Conservation (phyloP, 345 rosid species). For the Citropsis articulata region DNA sequence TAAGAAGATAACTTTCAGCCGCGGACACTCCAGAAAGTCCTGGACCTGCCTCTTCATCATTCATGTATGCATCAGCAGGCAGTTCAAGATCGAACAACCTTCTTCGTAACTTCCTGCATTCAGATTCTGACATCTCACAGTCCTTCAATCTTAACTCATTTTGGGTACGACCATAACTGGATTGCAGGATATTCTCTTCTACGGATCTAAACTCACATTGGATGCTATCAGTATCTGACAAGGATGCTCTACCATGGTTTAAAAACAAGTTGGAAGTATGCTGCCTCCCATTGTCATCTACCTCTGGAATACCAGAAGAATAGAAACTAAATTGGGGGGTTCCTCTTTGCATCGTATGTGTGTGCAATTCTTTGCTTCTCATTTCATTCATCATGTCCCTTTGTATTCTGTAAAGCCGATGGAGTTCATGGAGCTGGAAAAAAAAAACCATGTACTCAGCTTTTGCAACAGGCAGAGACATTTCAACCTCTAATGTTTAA, state of each 20-base stretch:
- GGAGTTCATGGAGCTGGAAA: constrained; percentile 63
- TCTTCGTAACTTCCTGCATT: constrained; percentile 35
- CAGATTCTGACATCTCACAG: constrained; percentile 31
- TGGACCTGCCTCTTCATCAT: constrained; percentile 35
- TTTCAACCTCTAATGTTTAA: too few species aligned
- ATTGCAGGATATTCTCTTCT: constrained; percentile 37
- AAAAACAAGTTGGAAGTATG: constrained; percentile 11
- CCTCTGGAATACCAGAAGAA: constrained; percentile 18
- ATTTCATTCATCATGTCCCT: constrained; percentile 72
- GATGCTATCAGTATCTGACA: constrained; percentile 38
- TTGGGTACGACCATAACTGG: constrained; percentile 27
- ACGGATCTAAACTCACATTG: constrained; percentile 32
- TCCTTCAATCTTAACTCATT: constrained; percentile 31
- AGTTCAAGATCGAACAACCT: constrained; percentile 59
- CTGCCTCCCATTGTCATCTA: constrained; percentile 24
- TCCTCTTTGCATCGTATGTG: constrained; percentile 23
- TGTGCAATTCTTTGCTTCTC: constrained; percentile 40
- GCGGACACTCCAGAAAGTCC: constrained; percentile 26
- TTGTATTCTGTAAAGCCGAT: constrained; percentile 68
- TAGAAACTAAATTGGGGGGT: constrained; percentile 29
- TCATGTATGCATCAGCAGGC: constrained; percentile 52
- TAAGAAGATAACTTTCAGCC: constrained; percentile 9
- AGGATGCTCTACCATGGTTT: constrained; percentile 15
- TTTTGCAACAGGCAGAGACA: neutral
- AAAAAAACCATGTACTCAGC: constrained; percentile 9